Base-by-base conservation (phyloP, 257 asterid species). In the Plantago major region DNA sequence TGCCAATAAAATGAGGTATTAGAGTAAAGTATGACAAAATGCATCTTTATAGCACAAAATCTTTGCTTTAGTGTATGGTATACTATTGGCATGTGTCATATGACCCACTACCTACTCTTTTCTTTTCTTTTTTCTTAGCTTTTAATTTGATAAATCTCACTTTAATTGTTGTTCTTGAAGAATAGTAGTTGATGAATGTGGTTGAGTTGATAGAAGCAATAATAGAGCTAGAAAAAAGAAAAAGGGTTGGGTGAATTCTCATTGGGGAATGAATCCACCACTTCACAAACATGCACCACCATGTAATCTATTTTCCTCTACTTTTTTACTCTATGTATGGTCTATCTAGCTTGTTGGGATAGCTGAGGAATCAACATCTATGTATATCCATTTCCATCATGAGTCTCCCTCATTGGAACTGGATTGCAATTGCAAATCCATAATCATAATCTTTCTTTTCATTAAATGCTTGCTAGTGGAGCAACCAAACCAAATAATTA, bases 231-330 rank as follows among this genome's bases (percentile, higher is more conserved):
- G 43, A 47, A 28, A 18, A 22, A 13, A 17, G 45, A 47, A 60
- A 62, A 45, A 22, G 49, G 51, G 10, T 9, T 18, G 16, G 38
- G 26, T 19, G 45, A 42, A 44, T 12, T 45, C 56, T 63, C 45
- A 58, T 40, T 26, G 55, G 64, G 37, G 65, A 58, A 73, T 65
- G 65, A 58, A 73, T 65, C 52, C 71, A 62, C 46, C 62, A 15
- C 26, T 44, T 1, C 14, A 44, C 48, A 6, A 13, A 71, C 52
- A 55, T 22, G 26, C 57, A 33, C 58, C 57, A 52, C 30, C 14
- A 53, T 58, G 26, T 22, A 22, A 22, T 22, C 26, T 22, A 22
- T 22, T 2, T 60, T 26, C 38, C 18, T 55, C 43, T 42, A 7
- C 61, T 22, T n/a, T n/a, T 52, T 55, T 16, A 33, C 13, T 19